Evolutionary conservation across 495 filamentous ascomycete genomes (phyloP), one percentile per base, ranked within the genome.

Genomic region (Ramalina intermedia): DNA sequence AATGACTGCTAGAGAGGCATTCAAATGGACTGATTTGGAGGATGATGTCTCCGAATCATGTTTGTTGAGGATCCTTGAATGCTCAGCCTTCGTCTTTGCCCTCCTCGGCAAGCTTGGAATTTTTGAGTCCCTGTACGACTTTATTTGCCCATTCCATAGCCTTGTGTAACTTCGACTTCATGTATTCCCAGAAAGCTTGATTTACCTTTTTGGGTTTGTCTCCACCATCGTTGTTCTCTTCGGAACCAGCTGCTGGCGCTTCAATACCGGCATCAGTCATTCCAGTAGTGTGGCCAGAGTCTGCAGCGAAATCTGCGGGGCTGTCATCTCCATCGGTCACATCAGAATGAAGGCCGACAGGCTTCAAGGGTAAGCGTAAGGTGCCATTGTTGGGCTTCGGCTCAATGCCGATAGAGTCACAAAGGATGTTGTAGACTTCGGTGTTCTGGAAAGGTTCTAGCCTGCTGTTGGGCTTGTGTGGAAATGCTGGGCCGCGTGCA

Each of bases 381-480:
- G 72, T 74, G 21, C 71, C 71, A 46, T 74, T 75, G 44, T 72
- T 72, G n/a, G 65, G 53, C 37, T 54, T 54, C 13, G 70, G 68
- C 36, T 55, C 56, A 37, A 75, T 56, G 20, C 67, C 63, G 29
- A 75, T 47, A 18, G 66, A 67, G 45, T 73, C 70, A 46, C 71
- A 96, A 29, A 99, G 61, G 44, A 96, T 84, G 55, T 94, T 93
- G 60, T 96, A 96, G 1, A 99, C 85, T 55, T 99, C 88, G 48
- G 72, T 85, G 52, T 99, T 99, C 76, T 91, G 87, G 63, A 96
- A 96, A n/a, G 66, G 62, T 14, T 86, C 80, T 13, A 95, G 57
- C 48, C 78, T 76, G 63, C 85, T 91, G 55, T 88, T 86, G 2
- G 85, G 81, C 44, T 71, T 61, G 61, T 95, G 87, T 0, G 71